phyloP scores from a whole-genome alignment of 306 rosid species.

The Senna tora region DNA sequence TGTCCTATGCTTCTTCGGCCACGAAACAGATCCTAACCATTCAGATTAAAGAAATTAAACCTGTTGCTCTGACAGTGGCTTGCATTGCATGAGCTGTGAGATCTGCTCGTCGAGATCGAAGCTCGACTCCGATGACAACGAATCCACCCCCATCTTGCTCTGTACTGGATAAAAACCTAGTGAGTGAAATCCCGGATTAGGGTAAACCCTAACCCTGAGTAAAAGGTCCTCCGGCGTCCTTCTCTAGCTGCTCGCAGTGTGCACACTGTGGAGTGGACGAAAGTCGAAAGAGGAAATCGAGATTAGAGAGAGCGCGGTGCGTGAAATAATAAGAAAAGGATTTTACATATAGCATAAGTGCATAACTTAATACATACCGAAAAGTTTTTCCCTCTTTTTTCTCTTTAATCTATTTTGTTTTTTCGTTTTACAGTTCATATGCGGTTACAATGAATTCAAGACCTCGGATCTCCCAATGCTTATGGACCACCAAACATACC shows the following conservation, averaged over 20 bases:
- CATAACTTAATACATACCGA: neutral
- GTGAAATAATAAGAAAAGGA: conserved; percentile 43
- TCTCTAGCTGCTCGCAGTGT: conserved; percentile 21
- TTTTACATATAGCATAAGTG: neutral
- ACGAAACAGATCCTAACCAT: conserved; percentile 25
- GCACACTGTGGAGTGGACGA: conserved; percentile 34
- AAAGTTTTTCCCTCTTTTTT: neutral
- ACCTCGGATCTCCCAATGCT: no score
- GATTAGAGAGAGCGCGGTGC: conserved; percentile 68
- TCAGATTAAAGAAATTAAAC: conserved; percentile 40
- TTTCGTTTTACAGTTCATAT: neutral
- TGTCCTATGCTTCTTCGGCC: neutral
- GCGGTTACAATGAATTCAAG: no score
- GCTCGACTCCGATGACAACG: conserved; percentile 57
- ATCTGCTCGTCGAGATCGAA: conserved; percentile 90
- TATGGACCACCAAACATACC: no score
- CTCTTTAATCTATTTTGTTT: neutral
- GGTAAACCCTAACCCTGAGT: conserved; percentile 48
- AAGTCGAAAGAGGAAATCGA: conserved; percentile 12
- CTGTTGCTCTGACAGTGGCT: conserved; percentile 94
- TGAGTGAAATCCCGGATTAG: conserved; percentile 32
- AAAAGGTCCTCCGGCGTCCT: conserved; percentile 23
- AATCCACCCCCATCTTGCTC: conserved; percentile 71
- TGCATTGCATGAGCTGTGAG: conserved; percentile 99
- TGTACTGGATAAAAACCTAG: conserved; percentile 25